These are phyloP conservation scores for Cryptosporidium parvum DNA, from an alignment of 169 alveolate species.

Conservation along the genomic window DNA sequence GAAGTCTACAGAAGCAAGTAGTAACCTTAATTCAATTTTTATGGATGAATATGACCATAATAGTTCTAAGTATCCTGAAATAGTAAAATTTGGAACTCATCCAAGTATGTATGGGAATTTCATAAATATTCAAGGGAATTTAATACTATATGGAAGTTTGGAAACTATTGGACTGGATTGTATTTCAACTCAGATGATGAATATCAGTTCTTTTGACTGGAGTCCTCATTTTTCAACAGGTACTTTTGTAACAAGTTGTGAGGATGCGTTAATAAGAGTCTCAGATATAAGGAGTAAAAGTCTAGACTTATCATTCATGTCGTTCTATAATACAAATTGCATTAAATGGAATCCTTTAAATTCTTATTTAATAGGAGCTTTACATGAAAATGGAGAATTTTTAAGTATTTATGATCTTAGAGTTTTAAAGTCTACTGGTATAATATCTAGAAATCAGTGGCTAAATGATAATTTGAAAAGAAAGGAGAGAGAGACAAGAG, in stretches of 20 bases:
- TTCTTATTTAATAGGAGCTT: conserved; percentile 19
- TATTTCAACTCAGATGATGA: conserved; percentile 43
- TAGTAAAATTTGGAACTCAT: conserved; percentile 58
- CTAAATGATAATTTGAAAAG: neutral
- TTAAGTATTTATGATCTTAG: conserved; percentile 61
- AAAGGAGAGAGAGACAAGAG: neutral
- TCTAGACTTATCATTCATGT: conserved; percentile 33
- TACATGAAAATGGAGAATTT: conserved; percentile 47
- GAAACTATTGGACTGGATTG: conserved; percentile 16
- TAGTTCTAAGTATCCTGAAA: neutral
- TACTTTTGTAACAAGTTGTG: conserved; percentile 67
- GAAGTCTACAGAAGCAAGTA: neutral
- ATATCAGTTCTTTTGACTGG: conserved; percentile 56
- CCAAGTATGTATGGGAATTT: conserved; percentile 18
- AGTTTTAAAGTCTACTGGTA: conserved; percentile 21
- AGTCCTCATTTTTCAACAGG: conserved; percentile 74
- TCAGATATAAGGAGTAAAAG: conserved; percentile 43
- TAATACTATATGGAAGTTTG: conserved; percentile 14
- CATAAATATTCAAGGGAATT: conserved; percentile 13
- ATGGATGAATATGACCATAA: conserved; percentile 6
- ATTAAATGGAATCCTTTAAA: conserved; percentile 55
- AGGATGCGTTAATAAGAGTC: conserved; percentile 54
- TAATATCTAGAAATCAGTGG: conserved; percentile 37
- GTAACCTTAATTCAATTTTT: conserved; percentile 24
- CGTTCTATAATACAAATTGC: conserved; percentile 49